Percentiles rank a stretch among this genome's conserved stretches.
Evolutionary conservation across 2,329 filamentous ascomycete species (phyloP).

Genomic region (Colletotrichum zoysiae): DNA sequence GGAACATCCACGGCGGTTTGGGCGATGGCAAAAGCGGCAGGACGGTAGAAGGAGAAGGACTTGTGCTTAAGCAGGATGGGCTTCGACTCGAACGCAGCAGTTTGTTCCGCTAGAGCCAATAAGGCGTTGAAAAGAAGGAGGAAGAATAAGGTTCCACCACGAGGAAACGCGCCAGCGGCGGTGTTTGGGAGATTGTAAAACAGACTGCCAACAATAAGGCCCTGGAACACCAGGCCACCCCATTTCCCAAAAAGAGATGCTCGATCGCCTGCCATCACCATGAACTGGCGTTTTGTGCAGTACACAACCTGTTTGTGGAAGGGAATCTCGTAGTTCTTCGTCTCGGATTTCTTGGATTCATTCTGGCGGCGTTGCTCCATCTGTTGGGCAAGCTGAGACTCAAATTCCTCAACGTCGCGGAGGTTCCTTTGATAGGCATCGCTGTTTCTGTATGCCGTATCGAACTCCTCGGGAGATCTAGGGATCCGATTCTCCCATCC

Average conservation of each 20-base stretch:
- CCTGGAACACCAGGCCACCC: conserved; percentile 51
- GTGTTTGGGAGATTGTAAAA: conserved; percentile 50
- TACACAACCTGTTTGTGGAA: conserved; percentile 63
- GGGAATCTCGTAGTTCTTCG: conserved; percentile 65
- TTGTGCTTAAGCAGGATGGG: conserved; percentile 79
- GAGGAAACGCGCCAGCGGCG: conserved; percentile 66
- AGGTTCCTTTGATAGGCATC: conserved; percentile 57
- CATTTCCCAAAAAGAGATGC: conserved; percentile 52
- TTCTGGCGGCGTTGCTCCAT: conserved; percentile 55
- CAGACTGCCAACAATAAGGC: conserved; percentile 50
- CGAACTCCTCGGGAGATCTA: conserved; percentile 73
- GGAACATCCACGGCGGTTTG: conserved; percentile 60
- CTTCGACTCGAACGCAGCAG: conserved; percentile 70
- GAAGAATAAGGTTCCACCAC: conserved; percentile 73
- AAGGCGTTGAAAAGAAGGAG: conserved; percentile 73
- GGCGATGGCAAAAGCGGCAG: conserved; percentile 65
- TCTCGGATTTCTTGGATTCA: conserved; percentile 53
- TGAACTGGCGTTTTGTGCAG: conserved; percentile 54
- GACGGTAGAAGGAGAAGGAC: conserved; percentile 76
- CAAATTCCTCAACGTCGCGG: conserved; percentile 65
- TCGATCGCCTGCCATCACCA: conserved; percentile 52
- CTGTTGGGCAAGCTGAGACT: conserved; percentile 62
- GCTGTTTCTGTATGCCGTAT: conserved; percentile 62
- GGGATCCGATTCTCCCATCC: conserved; percentile 62
- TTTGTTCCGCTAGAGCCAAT: conserved; percentile 71